phyloP scores from a whole-genome alignment of 768 basidiomycete genomes.

The Podaxis pistillaris region DNA sequence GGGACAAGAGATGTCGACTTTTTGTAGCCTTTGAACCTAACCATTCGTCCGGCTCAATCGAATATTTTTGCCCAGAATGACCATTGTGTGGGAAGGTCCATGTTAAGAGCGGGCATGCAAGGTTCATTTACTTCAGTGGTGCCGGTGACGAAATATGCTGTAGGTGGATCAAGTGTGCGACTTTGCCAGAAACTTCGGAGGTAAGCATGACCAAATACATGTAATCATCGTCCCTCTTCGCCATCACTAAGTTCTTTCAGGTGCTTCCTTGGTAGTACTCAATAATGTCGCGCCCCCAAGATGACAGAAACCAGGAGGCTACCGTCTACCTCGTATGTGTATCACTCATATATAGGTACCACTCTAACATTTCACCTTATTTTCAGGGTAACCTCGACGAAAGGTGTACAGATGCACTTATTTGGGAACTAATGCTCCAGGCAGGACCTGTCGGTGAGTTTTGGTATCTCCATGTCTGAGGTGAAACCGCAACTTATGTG shows the following conservation, averaged over 20 bases:
- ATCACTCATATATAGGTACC: background rate
- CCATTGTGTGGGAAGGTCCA: no score
- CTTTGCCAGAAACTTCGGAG: background rate
- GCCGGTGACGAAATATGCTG: no score
- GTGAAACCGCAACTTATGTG: background rate
- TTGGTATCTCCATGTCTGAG: background rate
- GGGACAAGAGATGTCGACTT: no score
- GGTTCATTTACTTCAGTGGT: no score
- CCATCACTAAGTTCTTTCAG: background rate
- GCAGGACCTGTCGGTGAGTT: slow-evolving; percentile 95
- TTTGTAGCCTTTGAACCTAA: no score
- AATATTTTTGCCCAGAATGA: no score
- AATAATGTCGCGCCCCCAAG: slow-evolving; percentile 70
- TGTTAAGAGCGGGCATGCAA: no score
- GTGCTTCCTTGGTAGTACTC: background rate
- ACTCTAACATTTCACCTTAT: slow-evolving; percentile 11
- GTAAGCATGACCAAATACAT: background rate
- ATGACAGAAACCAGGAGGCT: slow-evolving; percentile 90
- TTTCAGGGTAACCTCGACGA: slow-evolving; percentile 94
- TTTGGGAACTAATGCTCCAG: slow-evolving; percentile 99
- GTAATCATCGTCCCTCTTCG: background rate
- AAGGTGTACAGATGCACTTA: slow-evolving; percentile 86
- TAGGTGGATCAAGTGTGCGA: background rate
- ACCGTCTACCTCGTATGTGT: slow-evolving; percentile 76
- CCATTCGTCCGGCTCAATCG: no score